Evolutionary conservation across 2,329 filamentous ascomycete genomes (phyloP).

Genomic region (Apiospora marii): DNA sequence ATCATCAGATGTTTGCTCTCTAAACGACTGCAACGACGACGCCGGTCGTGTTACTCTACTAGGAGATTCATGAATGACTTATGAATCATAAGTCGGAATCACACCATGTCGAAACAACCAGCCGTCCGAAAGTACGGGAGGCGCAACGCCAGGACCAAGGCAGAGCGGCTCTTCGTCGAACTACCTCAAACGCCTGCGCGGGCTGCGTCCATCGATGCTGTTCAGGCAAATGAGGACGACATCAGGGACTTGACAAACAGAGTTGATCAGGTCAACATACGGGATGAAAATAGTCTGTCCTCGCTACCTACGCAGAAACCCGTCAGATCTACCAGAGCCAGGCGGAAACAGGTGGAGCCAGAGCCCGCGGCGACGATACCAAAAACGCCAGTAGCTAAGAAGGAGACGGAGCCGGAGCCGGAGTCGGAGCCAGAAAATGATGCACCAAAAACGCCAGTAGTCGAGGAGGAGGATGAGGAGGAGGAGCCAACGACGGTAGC

Average conservation of each 20-base stretch:
- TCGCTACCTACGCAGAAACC: conserved; percentile 28
- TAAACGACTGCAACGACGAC: background rate
- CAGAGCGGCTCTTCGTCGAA: conserved; percentile 59
- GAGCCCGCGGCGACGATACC: background rate
- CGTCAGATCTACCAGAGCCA: conserved; percentile 27
- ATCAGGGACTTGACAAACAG: conserved; percentile 44
- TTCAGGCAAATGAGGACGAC: conserved; percentile 37
- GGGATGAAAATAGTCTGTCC: conserved; percentile 35
- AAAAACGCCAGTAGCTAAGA: background rate
- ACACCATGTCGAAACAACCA: conserved; percentile 54
- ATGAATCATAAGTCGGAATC: background rate
- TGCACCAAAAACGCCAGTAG: background rate
- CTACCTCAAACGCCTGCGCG: conserved; percentile 59
- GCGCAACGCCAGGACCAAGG: conserved; percentile 53
- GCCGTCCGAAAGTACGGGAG: conserved; percentile 60
- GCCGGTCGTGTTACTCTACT: background rate
- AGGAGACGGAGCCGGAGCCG: conserved; percentile 27
- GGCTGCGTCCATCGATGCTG: conserved; percentile 25
- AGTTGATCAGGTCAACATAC: conserved; percentile 37
- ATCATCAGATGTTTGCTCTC: background rate
- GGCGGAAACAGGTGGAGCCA: background rate
- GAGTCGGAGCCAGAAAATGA: conserved; percentile 25
- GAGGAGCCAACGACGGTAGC: background rate
- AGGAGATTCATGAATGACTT: background rate
- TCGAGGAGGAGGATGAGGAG: background rate